Base-by-base conservation (phyloP, 73 alveolate genomes). In the Halteria grandinella region DNA sequence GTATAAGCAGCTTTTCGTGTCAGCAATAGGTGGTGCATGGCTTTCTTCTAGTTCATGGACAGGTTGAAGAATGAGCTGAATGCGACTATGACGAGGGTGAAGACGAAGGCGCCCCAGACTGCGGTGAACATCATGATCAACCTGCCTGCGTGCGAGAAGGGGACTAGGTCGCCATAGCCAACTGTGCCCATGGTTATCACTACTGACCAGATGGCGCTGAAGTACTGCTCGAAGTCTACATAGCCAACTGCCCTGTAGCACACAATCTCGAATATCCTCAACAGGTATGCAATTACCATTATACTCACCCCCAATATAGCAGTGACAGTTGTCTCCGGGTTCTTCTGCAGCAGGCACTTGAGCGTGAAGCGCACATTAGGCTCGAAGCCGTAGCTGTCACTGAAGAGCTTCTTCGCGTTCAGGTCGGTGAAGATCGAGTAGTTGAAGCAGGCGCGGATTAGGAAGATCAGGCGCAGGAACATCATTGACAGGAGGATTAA, bases 91-190 rank as follows among this genome's bases (percentile, higher is more conserved):
- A n/a, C n/a, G n/a, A n/a, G n/a, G n/a, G n/a, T n/a, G n/a, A n/a
- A n/a, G n/a, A n/a, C n/a, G n/a, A n/a, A n/a, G n/a, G n/a, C n/a
- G n/a, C n/a, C n/a, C n/a, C n/a, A n/a, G n/a, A n/a, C n/a, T n/a
- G n/a, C n/a, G n/a, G n/a, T 44, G 11, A 44, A 40, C 8, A 76
- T 53, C 18, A 79, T 66, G 23, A 85, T 85, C 24, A 63, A 20
- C 39, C 87, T 75, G 36, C 92, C 92, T 55, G 77, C 50, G 58
- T 31, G 33, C 70, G 39, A 24, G 93, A 76, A 49, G 0, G 93
- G 93, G 12, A 18, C 70, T 23, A 62, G 55, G 36, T 85, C 93
- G 7, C 93, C 93, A 79, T 62, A 85, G 0, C 93, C 93, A 11
- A 85, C 81, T 1, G 93, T 85, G 15, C 87, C 49, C 83, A 85